Base-by-base conservation (phyloP, 2,329 filamentous ascomycete species). In the Fusarium neocosmosporiellum region DNA sequence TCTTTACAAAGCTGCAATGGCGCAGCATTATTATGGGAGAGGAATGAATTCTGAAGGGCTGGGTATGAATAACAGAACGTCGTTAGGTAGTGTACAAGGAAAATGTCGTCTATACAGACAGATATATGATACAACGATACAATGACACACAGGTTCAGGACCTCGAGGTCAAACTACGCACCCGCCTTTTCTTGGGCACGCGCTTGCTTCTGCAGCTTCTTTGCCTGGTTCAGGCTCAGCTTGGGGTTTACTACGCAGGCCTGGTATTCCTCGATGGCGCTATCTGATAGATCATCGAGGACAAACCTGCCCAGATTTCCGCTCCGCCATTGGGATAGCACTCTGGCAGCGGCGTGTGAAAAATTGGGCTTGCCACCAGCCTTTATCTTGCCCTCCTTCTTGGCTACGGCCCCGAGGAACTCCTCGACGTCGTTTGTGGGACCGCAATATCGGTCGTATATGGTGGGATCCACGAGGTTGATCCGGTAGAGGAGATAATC, bases 401-500 rank as follows among this genome's bases (percentile, higher is more conserved):
- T 85, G 20, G 94, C 95, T 22, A 97, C 90, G 1, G 85, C 88
- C 16, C 89, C 86, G 14, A 99, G 87, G 29, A 98, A 88, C 43
- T 89, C 87, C 55, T 88, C 83, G n/a, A 97, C 86, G 73, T 98
- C 93, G 81, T 98, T 98, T 2, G 96, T 98, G 1, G 95, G 94
- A 37, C 81, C 78, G 58, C 86, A 88, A 79, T 90, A 94, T 13
- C 79, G 86, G 2, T 80, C 77, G 81, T 97, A 97, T 7, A 91
- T 77, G 3, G 74, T 70, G 0, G 92, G 89, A 74, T 92, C 87
- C 66, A 87, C 84, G 39, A 87, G 83, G 80, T 99, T 99, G 66
- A 98, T 86, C 63, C 91, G 91, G 83, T 90, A 98, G 9, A 99
- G 89, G 22, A 98, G 87, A 81, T 98, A 99, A 80, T 99, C 96